Base-by-base conservation (phyloP, 352 stramenopile species). In the Globisporangium abappressorium region DNA sequence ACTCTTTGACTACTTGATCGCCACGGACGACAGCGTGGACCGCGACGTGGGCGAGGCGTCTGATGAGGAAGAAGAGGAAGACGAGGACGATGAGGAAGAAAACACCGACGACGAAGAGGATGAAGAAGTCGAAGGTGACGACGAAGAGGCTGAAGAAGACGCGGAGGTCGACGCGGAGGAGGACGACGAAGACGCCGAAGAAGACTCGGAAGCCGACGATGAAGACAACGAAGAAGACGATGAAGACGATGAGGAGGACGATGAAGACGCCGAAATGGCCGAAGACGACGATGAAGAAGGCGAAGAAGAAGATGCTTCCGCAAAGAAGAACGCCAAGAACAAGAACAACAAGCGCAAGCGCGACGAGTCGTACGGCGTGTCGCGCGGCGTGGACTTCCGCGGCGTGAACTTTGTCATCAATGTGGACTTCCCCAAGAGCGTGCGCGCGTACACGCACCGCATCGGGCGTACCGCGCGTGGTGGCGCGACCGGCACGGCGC, bases 351-450 rank as follows among this genome's bases (percentile, higher is more conserved):
- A 92, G 71, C 81, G 77, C 55, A 68, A 71, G 38, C 85, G 80
- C 61, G 95, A 98, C 75, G 83, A 91, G 58, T 84, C 94, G 53
- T 99, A 99, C 77, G 98, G 97, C 38, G 96, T 99, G 5, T 94
- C 94, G 9, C 94, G 98, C 70, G 98, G 98, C 66, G 88, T 99
- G 51, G 98, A 99, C 71, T 99, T 99, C 84, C 89, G 94, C 38
- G 95, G 93, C 66, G 98, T 99, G 36, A 97, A 92, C 30, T 99
- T 99, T 79, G 98, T 99, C 38, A 89, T 99, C 67, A 99, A 99
- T 79, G 95, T 99, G 22, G 97, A 99, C 73, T 98, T 99, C 70
- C 98, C 98, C 2, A 85, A 86, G 28, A 98, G 94, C 64, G 77
- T 97, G 26, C 82, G 91, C 64, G 97, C 95, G 30, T 99, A 99